A percentile compares a stretch with the other conserved stretches of the same genome.
These are phyloP conservation scores for Xerocomus alliaceus DNA, from an alignment of 1,284 basidiomycete genomes.

Conservation along the genomic window DNA sequence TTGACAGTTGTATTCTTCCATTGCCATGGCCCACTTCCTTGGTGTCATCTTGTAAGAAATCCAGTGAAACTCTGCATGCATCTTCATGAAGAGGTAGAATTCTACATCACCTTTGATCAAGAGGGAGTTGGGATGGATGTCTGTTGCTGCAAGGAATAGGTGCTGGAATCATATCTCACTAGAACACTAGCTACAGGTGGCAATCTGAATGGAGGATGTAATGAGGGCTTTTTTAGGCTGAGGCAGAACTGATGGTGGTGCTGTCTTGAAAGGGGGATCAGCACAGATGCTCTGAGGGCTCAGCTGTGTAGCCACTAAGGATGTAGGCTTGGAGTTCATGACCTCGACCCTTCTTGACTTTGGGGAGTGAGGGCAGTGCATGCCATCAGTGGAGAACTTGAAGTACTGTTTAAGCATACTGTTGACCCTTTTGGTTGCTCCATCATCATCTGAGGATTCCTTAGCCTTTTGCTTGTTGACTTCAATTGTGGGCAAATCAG, in stretches of 20 bases:
- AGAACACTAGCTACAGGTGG: not conserved
- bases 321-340: too few species aligned
- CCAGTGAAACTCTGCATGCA: not conserved
- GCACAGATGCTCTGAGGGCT: too few species aligned
- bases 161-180: not conserved
- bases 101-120: not conserved
- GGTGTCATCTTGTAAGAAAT: conserved; percentile 4
- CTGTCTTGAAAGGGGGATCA: too few species aligned
- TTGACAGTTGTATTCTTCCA: not conserved
- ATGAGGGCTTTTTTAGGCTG: not conserved
- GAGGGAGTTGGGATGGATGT: not conserved
- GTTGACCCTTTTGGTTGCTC: too few species aligned
- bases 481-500: too few species aligned
- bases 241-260: not conserved
- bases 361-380: too few species aligned
- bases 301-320: too few species aligned
- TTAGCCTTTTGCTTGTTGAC: too few species aligned
- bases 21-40: not conserved
- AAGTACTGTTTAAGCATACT: too few species aligned
- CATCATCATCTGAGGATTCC: too few species aligned
- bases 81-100: not conserved
- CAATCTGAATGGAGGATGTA: not conserved
- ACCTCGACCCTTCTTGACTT: not conserved
- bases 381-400: too few species aligned
- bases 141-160: not conserved